phyloP scores from a whole-genome alignment of 192 early-diverging fungal genomes.

The Neocallimastix lanati region DNA sequence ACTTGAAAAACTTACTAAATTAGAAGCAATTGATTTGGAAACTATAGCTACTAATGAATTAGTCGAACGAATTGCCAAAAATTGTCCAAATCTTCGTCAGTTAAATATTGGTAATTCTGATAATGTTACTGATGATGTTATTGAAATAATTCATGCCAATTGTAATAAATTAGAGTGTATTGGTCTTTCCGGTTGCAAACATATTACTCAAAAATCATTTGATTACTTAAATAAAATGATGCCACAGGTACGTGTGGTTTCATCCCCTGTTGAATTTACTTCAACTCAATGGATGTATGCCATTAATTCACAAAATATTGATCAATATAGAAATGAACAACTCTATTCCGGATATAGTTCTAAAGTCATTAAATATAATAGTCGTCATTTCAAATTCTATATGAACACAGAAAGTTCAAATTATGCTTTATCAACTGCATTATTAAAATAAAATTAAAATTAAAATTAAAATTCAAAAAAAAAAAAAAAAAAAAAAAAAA shows the following conservation, averaged over 20 bases:
- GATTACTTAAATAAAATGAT: not conserved
- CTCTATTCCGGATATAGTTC: not conserved
- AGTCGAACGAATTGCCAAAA: not conserved
- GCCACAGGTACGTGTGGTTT: not conserved
- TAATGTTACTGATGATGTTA: not conserved
- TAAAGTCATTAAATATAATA: not conserved
- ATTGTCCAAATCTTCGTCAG: not conserved
- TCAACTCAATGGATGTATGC: not conserved
- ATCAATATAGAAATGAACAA: not conserved
- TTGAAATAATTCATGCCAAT: not conserved
- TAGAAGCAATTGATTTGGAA: not conserved
- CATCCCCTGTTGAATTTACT: not conserved
- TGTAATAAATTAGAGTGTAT: not conserved
- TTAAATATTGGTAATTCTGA: not conserved
- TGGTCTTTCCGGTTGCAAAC: not conserved
- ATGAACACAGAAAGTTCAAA: not conserved
- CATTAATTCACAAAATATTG: not conserved
- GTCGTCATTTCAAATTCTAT: not conserved
- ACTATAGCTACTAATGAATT: not conserved
- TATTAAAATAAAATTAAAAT: not conserved
- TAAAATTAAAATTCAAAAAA: not conserved
- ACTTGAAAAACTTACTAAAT: not conserved
- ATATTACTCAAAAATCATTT: not conserved
- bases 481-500: not conserved
- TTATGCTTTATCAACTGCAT: not conserved